Evolutionary conservation across 1,284 basidiomycete genomes (phyloP), one percentile per base, ranked within the genome.

Genomic region (Leucoagaricus sp.): DNA sequence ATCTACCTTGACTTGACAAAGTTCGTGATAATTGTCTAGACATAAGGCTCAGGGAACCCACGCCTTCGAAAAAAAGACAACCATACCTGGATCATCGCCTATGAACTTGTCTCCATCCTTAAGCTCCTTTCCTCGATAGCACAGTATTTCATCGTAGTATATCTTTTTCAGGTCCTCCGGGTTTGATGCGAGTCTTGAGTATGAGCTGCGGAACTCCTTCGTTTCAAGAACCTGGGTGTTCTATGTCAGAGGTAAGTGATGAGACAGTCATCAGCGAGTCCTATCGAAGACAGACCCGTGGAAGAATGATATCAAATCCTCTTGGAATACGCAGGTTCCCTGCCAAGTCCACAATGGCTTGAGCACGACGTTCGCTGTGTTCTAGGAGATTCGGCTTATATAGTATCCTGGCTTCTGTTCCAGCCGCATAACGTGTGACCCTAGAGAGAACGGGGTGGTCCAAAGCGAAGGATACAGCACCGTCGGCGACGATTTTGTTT

Each of bases 401-500:
- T 1, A 60, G 26, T n/a, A 71, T 62, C 17, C 62, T 4, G 62
- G 38, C n/a, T 40, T 61, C 57, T 64, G 69, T 67, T 2, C 79
- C 78, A 55, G 77, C 77, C 0, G 75, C 73, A 36, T 65, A 57
- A 54, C 67, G 70, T 1, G 79, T 61, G 17, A 78, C 69, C 19
- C 79, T 67, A 2, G 70, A 69, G 13, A 72, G 69, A 4, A 81
- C 76, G 7, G 72, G 72, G 53, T 72, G 75, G 57, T 81, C 75
- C 23, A 81, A 55, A 46, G 74, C 72, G 57, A 70, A 80, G 0
- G 75, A 76, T 21, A 81, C 65, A 1, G 76, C 77, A 5, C 79
- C 78, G 33, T 81, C 77, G 1, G 78, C 73, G 1, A 81, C 79
- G 0, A 78, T 79, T 46, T 80, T 80, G 59, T 78, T 78, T 25